Conservation (phyloP, 139 green algal genomes). For the Coelastrella sp. region DNA sequence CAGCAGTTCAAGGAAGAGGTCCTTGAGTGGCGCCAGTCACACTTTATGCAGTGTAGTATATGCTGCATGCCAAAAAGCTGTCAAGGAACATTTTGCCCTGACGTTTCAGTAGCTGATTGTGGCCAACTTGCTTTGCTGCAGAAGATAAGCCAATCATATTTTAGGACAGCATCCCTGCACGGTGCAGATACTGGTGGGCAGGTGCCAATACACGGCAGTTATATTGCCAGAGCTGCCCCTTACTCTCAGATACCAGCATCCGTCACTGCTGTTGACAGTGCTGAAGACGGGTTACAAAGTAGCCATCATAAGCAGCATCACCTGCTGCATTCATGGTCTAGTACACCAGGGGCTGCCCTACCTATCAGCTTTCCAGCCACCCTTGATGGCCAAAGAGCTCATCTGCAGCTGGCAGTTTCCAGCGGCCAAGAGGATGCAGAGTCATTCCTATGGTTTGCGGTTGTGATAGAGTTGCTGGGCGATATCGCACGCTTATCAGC, state of each 20-base stretch:
- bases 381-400: not conserved
- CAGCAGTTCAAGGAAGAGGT: too few relatives aligned
- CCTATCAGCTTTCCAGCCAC: not conserved
- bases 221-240: too few relatives aligned
- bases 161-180: not conserved
- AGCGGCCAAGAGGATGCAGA: not conserved
- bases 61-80: too few relatives aligned
- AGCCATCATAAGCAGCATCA: not conserved
- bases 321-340: conserved; percentile 4
- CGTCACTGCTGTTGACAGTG: not conserved
- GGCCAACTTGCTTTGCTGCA: too few relatives aligned
- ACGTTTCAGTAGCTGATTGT: too few relatives aligned
- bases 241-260: too few relatives aligned
- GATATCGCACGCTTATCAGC: conserved; percentile 20
- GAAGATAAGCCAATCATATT: not conserved
- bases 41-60: too few relatives aligned
- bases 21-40: too few relatives aligned
- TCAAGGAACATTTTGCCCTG: too few relatives aligned
- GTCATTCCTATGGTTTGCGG: conserved; percentile 15
- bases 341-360: not conserved
- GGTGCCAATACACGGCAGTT: too few relatives aligned
- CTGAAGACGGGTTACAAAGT: not conserved
- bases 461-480: conserved; percentile 2
- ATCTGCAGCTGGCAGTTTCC: not conserved
- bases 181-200: not conserved